Conservation (phyloP, 2,329 filamentous ascomycete species). For the Xylaria sp. region DNA sequence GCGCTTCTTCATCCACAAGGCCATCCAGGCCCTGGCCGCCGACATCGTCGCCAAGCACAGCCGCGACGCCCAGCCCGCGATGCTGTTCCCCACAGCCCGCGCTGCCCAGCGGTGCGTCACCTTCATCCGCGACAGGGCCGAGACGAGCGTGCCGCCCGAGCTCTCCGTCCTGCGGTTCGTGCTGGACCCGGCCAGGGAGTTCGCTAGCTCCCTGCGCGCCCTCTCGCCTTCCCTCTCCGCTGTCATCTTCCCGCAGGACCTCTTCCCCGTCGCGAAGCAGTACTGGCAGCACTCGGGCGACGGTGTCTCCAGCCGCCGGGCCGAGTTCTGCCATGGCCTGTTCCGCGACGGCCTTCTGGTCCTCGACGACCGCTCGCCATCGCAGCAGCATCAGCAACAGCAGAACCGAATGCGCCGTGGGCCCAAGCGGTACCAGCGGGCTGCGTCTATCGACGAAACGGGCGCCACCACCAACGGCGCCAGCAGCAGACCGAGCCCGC, state of each 20-base stretch:
- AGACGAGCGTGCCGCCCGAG: constrained; percentile 55
- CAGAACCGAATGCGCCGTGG: constrained; percentile 67
- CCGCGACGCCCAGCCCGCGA: constrained; percentile 71
- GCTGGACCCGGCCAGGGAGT: constrained; percentile 66
- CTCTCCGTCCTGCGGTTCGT: constrained; percentile 71
- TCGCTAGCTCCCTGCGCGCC: constrained; percentile 63
- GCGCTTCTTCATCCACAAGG: constrained; percentile 92
- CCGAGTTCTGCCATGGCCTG: constrained; percentile 85
- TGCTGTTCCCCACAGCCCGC: constrained; percentile 81
- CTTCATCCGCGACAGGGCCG: constrained; percentile 74
- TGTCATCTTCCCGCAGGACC: constrained; percentile 75
- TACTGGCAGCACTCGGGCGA: constrained; percentile 98
- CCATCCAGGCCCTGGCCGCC: constrained; percentile 77
- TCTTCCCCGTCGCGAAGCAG: constrained; percentile 82
- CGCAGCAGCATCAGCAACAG: constrained; percentile 46
- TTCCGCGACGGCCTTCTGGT: constrained; percentile 74
- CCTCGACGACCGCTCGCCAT: constrained; percentile 43
- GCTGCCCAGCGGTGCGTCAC: constrained; percentile 78
- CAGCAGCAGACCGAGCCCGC: neutral
- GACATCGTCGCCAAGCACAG: constrained; percentile 75
- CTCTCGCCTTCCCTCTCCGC: constrained; percentile 72
- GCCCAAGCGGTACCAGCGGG: constrained; percentile 81
- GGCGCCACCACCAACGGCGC: constrained; percentile 28
- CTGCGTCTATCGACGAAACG: constrained; percentile 54
- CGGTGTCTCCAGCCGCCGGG: constrained; percentile 88